Conservation (phyloP, 768 basidiomycete species). For the Podaxis mareebaensis region DNA sequence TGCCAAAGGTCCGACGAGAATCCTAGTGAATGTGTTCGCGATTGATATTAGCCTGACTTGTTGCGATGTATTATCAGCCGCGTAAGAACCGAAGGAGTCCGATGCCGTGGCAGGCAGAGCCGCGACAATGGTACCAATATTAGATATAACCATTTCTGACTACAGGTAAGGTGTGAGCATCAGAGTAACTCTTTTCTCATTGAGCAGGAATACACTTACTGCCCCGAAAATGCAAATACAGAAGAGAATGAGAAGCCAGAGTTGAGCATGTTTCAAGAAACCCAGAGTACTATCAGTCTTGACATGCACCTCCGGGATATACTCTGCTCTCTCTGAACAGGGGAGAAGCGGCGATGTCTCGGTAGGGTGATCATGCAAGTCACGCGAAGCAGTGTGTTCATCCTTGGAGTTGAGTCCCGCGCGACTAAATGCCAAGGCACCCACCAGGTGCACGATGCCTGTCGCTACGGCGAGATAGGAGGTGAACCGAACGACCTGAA, state of each 20-base stretch:
- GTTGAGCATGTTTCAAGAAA: slow-evolving; percentile 54
- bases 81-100: neutral
- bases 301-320: slow-evolving; percentile 12
- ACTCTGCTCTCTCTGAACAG: neutral
- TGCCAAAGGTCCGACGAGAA: slow-evolving; percentile 67
- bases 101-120: slow-evolving; percentile 49
- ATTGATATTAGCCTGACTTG: slow-evolving; percentile 75
- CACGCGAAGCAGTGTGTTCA: slow-evolving; percentile 4
- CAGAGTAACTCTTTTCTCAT: neutral
- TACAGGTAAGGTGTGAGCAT: slow-evolving; percentile 23
- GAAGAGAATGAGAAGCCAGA: slow-evolving; percentile 63
- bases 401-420: slow-evolving; percentile 10
- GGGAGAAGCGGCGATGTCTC: slow-evolving; percentile 36
- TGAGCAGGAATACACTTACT: slow-evolving; percentile 42
- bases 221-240: slow-evolving; percentile 62
- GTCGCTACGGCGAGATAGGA: slow-evolving; percentile 57
- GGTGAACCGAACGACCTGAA: slow-evolving; percentile 50
- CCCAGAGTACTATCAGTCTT: slow-evolving; percentile 32
- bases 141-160: slow-evolving; percentile 84
- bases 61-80: slow-evolving; percentile 43
- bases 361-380: slow-evolving; percentile 14
- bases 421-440: slow-evolving; percentile 37
- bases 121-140: slow-evolving; percentile 74
- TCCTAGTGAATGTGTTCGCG: slow-evolving; percentile 70
- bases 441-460: slow-evolving; percentile 53